Evolutionary conservation across 2,329 filamentous ascomycete species (phyloP).

Genomic region (Colletotrichum spinosum): DNA sequence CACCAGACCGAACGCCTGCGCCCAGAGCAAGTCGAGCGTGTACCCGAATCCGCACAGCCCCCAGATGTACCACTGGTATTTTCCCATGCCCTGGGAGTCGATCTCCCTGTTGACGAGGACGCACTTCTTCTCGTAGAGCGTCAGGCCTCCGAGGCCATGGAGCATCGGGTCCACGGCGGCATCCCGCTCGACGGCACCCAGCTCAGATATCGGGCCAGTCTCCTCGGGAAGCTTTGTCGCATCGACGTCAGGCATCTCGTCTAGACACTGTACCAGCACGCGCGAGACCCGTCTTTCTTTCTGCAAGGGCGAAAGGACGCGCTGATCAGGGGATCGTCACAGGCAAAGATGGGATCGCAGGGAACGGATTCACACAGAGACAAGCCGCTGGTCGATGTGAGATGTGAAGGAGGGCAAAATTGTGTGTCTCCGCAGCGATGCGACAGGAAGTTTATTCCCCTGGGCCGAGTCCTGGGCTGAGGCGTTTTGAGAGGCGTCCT

Average conservation of each 20-base stretch:
- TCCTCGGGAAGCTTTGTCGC: conserved; percentile 10
- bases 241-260: conserved; percentile 6
- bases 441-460: not conserved
- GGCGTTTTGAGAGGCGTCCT: conserved; percentile 8
- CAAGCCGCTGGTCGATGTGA: not conserved
- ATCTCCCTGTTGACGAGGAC: conserved; percentile 56
- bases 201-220: not conserved
- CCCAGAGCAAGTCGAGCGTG: conserved; percentile 67
- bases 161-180: conserved; percentile 1
- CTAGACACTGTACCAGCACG: not conserved
- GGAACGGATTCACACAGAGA: not conserved
- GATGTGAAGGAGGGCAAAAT: not conserved
- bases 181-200: conserved; percentile 1
- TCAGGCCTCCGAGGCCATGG: conserved; percentile 41
- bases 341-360: no score
- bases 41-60: conserved; percentile 65
- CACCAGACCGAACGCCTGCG: conserved; percentile 68
- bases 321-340: no score
- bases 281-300: not conserved
- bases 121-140: conserved; percentile 50
- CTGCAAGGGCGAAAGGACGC: not conserved
- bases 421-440: not conserved
- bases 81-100: conserved; percentile 63
- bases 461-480: conserved; percentile 1
- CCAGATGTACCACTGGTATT: conserved; percentile 66